Evolutionary conservation across 2,329 filamentous ascomycete genomes (phyloP).

Genomic region (Alternaria ventricosa): DNA sequence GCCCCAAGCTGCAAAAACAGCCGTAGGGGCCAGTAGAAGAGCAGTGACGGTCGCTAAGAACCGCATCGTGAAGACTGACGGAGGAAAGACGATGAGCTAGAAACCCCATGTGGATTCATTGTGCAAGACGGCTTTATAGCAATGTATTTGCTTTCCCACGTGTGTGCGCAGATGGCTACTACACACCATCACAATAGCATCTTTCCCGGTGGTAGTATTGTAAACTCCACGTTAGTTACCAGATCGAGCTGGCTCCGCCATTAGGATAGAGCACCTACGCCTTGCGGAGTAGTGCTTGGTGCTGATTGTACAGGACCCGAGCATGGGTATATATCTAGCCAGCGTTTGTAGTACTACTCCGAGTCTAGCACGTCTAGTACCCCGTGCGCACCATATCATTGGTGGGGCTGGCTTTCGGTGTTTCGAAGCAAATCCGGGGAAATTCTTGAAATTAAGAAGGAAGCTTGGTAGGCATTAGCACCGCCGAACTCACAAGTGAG

Average conservation of each 20-base stretch:
- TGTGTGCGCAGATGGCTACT: background rate
- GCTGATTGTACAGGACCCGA: background rate
- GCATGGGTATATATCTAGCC: background rate
- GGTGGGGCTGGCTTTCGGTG: background rate
- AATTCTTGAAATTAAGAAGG: background rate
- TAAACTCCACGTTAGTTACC: background rate
- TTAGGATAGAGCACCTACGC: background rate
- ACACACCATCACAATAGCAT: background rate
- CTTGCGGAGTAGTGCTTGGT: background rate
- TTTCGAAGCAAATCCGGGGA: background rate
- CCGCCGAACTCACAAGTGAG: background rate
- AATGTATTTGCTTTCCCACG: background rate
- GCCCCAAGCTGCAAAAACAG: slow-evolving; percentile 49
- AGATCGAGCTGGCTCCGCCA: background rate
- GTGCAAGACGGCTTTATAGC: background rate
- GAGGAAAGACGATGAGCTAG: background rate
- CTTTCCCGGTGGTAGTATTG: background rate
- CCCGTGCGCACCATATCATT: background rate
- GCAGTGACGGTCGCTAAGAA: slow-evolving; percentile 18
- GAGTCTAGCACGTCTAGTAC: background rate
- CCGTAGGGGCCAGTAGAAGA: slow-evolving; percentile 32
- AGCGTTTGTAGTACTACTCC: background rate
- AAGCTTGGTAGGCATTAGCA: background rate
- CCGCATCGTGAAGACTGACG: slow-evolving; percentile 17
- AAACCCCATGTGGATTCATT: background rate